Base-by-base conservation (phyloP, 805 yeast species). In the Naumovozyma dairenensis region DNA sequence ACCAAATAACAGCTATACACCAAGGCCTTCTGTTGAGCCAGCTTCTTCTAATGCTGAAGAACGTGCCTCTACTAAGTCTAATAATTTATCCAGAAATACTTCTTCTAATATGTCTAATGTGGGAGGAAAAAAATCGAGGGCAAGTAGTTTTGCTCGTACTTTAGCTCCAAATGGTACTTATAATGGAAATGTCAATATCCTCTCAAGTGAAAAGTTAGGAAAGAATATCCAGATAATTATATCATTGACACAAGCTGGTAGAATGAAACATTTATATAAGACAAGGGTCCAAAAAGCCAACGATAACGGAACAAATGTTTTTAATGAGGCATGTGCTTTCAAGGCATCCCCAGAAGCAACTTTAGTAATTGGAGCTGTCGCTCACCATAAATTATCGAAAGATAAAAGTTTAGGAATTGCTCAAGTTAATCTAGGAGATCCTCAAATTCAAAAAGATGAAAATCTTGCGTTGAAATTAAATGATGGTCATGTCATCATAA, bases 381-480 rank as follows among this genome's bases (percentile, higher is more conserved):
- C 77, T 21, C 80, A 73, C 49, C 92, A 82, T 53, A 69, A 74
- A 2, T 69, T 87, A 45, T 86, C 94, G 25, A 77, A 79, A 49
- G 78, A 73, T 44, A 62, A 64, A 18, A 81, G 73, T 36, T 35
- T 85, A 26, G 94, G 80, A 9, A 65, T 65, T 30, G 75, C 74
- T 6, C 63, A 71, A 25, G 46, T 84, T 20, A 57, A 60, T 9
- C 59, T 82, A 41, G 49, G 59, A 26, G 77, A 77, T 25, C 53
- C 60, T 3, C 55, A 53, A 27, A 46, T 58, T 5, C 51, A 46
- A 28, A 47, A 45, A 19, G 51, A 46, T 13, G 58, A 56, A 8
- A 55, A 55, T 32, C 35, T 55, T 12, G 43, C 60, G 6, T 35
- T 56, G 6, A 51, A 49, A 34, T 26, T 58, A 12, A 56, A 50